phyloP scores from a whole-genome alignment of 2,329 filamentous ascomycete genomes.

The Stagonosporopsis chrysanthemi region DNA sequence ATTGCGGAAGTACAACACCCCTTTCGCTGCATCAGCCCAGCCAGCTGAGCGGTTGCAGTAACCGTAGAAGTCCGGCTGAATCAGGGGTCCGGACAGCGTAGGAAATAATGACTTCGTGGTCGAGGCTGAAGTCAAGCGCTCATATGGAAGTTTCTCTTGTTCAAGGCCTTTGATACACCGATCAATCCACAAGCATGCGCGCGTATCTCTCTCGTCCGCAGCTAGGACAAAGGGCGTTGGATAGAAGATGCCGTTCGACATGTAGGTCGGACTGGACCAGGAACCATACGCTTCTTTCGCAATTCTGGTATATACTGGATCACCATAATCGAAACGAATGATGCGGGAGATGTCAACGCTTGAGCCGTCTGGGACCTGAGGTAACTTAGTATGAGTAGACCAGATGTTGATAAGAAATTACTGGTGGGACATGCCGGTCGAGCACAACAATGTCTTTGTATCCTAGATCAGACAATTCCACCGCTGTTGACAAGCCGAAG shows the following conservation, averaged over 20 bases:
- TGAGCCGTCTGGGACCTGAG: conserved; percentile 1
- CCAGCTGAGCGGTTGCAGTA: background rate
- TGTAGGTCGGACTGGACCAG: background rate
- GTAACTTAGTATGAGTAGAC: background rate
- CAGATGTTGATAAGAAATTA: background rate
- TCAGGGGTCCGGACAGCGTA: background rate
- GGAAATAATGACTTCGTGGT: background rate
- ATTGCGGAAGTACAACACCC: background rate
- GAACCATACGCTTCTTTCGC: background rate
- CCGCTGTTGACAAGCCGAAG: background rate
- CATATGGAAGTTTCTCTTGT: background rate
- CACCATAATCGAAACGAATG: background rate
- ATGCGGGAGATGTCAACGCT: conserved; percentile 1
- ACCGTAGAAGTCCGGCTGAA: background rate
- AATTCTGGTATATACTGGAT: background rate
- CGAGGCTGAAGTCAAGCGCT: background rate
- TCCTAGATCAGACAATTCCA: background rate
- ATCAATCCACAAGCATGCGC: background rate
- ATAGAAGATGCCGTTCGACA: background rate
- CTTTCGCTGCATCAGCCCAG: background rate
- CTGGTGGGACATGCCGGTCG: background rate
- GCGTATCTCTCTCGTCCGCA: background rate
- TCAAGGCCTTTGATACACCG: background rate
- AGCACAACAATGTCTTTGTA: background rate
- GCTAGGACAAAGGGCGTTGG: background rate